Percentiles rank a stretch among this genome's conserved stretches.
Conservation (phyloP, 2,329 filamentous ascomycete genomes). For the Exophiala sp. region DNA sequence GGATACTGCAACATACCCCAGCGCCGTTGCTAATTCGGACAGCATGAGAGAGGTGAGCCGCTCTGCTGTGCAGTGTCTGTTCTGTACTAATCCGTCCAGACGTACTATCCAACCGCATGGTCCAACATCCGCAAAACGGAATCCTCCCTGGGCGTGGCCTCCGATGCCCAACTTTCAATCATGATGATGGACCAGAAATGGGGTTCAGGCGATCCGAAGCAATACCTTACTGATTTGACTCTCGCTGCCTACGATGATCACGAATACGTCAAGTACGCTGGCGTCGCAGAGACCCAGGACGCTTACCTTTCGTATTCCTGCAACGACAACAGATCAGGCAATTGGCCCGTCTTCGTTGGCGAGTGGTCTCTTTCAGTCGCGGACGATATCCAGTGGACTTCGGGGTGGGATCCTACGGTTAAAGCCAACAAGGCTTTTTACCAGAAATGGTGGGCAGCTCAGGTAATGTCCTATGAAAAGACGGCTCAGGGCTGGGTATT, state of each 20-base stretch:
- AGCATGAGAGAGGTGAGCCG: conserved; percentile 28
- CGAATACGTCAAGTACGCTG: conserved; percentile 55
- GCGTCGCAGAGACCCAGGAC: conserved; percentile 43
- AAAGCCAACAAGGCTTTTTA: conserved; percentile 52
- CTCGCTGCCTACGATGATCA: conserved; percentile 57
- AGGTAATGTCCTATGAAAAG: conserved; percentile 54
- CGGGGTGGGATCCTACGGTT: conserved; percentile 42
- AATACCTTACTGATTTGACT: conserved; percentile 42
- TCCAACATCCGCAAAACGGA: conserved; percentile 51
- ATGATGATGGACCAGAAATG: conserved; percentile 54
- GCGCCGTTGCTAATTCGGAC: conserved; percentile 5
- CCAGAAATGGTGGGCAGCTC: conserved; percentile 55
- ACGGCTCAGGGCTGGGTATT: conserved; percentile 42
- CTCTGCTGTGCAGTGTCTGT: background rate
- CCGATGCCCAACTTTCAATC: conserved; percentile 51
- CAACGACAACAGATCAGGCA: conserved; percentile 42
- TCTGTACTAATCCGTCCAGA: background rate
- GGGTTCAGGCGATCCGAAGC: conserved; percentile 54
- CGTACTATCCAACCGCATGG: conserved; percentile 19
- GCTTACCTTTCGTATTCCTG: conserved; percentile 54
- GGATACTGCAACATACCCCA: conserved; percentile 10
- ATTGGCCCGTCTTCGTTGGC: conserved; percentile 52
- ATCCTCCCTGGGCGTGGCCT: conserved; percentile 39
- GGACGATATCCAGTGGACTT: conserved; percentile 45
- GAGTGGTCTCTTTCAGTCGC: conserved; percentile 58